A percentile compares a stretch with the other conserved stretches of the same genome.
These are phyloP conservation scores for Jatropha multifida DNA, from an alignment of 441 rosid genomes.

Conservation along the genomic window DNA sequence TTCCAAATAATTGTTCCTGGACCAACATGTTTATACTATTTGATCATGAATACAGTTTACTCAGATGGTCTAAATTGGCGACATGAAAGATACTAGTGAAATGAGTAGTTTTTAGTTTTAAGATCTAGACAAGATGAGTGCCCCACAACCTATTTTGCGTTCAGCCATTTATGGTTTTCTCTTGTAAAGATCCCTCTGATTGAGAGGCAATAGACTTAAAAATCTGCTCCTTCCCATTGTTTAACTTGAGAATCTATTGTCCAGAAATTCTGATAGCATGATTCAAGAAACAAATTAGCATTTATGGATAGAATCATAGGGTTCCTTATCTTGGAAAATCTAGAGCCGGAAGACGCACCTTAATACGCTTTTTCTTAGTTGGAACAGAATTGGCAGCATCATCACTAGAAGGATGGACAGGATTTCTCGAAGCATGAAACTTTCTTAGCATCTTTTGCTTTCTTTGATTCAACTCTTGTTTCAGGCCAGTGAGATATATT, in stretches of 20 bases:
- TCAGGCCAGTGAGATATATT: conserved; percentile 62
- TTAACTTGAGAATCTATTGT: neutral
- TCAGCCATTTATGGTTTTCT: conserved; percentile 1
- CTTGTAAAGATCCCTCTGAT: neutral
- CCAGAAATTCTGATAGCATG: no score
- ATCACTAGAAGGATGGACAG: conserved; percentile 25
- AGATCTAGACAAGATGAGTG: conserved; percentile 12
- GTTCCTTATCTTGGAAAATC: conserved; percentile 2
- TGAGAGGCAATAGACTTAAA: neutral
- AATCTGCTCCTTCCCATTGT: neutral
- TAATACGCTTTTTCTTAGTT: conserved; percentile 53
- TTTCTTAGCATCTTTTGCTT: conserved; percentile 62
- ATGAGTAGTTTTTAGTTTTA: neutral
- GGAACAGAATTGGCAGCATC: conserved; percentile 35
- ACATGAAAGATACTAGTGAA: neutral
- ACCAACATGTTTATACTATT: neutral
- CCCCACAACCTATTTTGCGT: neutral
- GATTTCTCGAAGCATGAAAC: conserved; percentile 42
- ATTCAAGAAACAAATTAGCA: no score
- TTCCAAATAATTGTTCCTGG: neutral
- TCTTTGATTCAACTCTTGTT: conserved; percentile 43
- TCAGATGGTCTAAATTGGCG: conserved; percentile 5
- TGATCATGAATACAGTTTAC: conserved; percentile 8
- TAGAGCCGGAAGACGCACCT: conserved; percentile 46
- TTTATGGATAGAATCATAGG: neutral